phyloP scores from a whole-genome alignment of 2,329 filamentous ascomycete species.

The Paraphoma chrysanthemicola region DNA sequence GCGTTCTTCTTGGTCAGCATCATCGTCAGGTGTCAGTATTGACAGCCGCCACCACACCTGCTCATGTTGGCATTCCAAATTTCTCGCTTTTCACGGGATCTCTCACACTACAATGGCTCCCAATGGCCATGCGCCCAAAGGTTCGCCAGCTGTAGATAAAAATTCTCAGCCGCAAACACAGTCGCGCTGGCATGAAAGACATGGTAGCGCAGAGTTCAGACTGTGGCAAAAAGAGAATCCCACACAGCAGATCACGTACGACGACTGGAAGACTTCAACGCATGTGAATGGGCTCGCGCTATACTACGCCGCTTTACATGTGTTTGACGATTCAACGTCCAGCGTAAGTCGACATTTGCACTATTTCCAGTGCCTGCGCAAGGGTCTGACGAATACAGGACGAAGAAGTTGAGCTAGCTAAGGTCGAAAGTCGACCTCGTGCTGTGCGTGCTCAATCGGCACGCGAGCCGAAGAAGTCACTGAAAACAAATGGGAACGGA shows the following conservation, averaged over 20 bases:
- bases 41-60: conserved; percentile 6
- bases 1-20: conserved; percentile 12
- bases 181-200: conserved; percentile 24
- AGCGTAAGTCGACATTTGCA: conserved; percentile 28
- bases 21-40: conserved; percentile 15
- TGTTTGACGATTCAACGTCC: conserved; percentile 37
- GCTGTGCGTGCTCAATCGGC: conserved; percentile 25
- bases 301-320: conserved; percentile 36
- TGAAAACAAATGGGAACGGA: conserved; percentile 33
- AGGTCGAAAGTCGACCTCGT: conserved; percentile 24
- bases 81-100: conserved; percentile 9
- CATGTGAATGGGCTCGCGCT: conserved; percentile 37
- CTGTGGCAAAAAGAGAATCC: conserved; percentile 31
- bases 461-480: conserved; percentile 34
- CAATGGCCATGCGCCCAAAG: conserved; percentile 15
- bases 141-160: background rate
- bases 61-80: conserved; percentile 6
- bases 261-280: conserved; percentile 38
- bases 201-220: conserved; percentile 34
- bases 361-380: background rate
- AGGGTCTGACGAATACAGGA: conserved; percentile 33
- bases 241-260: conserved; percentile 33
- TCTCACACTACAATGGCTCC: conserved; percentile 26
- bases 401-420: conserved; percentile 23
- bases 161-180: conserved; percentile 15